Evolutionary conservation across 257 asterid genomes (phyloP).

Genomic region (Petrea volubilis): DNA sequence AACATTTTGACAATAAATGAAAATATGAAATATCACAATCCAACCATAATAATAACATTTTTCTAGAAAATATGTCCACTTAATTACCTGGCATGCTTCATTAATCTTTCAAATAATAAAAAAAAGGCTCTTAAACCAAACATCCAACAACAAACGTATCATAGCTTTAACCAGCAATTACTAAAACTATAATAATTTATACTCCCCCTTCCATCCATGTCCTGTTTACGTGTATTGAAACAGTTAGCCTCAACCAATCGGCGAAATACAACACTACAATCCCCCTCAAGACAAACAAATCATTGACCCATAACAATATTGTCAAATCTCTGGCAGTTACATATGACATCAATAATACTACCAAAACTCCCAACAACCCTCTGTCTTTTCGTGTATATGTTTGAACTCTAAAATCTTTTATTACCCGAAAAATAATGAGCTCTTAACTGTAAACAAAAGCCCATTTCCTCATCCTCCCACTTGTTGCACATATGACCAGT

Average conservation of each 20-base stretch:
- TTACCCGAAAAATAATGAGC: neutral
- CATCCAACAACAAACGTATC: no score
- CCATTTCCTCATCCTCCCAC: constrained; percentile 35
- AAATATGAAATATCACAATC: no score
- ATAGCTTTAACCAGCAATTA: no score
- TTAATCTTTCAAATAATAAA: no score
- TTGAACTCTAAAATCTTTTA: neutral
- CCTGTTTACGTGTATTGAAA: neutral
- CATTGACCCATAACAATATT: neutral
- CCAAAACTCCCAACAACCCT: constrained; percentile 39
- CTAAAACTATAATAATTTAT: neutral
- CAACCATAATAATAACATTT: no score
- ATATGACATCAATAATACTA: neutral
- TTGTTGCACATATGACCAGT: constrained; percentile 24
- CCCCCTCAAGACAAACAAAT: neutral
- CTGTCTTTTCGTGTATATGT: neutral
- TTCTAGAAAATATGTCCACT: no score
- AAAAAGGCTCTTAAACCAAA: no score
- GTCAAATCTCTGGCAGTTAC: neutral
- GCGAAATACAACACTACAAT: neutral
- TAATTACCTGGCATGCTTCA: no score
- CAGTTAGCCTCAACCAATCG: neutral
- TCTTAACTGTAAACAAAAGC: neutral
- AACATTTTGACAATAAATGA: no score
- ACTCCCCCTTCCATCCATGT: neutral